A percentile compares a stretch with the other conserved stretches of the same genome.
These are phyloP conservation scores for Rhinocladiella similis DNA, from an alignment of 2,329 filamentous ascomycete species.

Conservation along the genomic window DNA sequence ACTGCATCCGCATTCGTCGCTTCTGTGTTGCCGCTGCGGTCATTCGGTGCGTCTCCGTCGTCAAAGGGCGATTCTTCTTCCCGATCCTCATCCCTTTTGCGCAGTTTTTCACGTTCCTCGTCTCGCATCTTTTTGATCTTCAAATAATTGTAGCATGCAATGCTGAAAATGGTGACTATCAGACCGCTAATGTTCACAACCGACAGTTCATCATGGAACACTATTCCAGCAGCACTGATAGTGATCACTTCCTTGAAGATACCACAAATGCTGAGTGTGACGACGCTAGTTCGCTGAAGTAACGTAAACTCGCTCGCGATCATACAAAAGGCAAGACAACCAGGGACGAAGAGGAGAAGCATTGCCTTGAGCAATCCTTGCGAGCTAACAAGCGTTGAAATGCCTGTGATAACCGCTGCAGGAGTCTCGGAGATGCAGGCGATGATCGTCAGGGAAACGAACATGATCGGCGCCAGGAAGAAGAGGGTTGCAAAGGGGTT, in stretches of 20 bases:
- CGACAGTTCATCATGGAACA: conserved; percentile 87
- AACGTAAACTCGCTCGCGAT: conserved; percentile 94
- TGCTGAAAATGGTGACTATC: conserved; percentile 83
- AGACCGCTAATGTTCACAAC: conserved; percentile 84
- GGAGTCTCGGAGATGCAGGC: conserved; percentile 86
- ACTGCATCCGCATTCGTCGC: conserved; percentile 3
- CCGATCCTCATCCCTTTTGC: conserved; percentile 26
- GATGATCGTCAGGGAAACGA: conserved; percentile 74
- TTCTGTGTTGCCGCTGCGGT: conserved; percentile 2
- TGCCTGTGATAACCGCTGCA: conserved; percentile 63
- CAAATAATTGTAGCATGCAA: conserved; percentile 88
- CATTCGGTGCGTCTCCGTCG: conserved; percentile 3
- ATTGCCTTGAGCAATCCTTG: conserved; percentile 69
- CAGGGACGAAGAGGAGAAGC: conserved; percentile 82
- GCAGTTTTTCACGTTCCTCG: conserved; percentile 60
- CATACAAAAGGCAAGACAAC: conserved; percentile 91
- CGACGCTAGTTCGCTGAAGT: conserved; percentile 90
- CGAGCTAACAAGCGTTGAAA: conserved; percentile 62
- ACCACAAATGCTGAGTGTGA: conserved; percentile 92
- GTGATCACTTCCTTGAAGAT: conserved; percentile 99
- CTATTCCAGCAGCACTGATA: conserved; percentile 80
- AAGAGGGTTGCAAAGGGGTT: conserved; percentile 98
- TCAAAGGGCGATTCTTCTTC: conserved; percentile 8
- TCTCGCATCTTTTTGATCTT: conserved; percentile 87
- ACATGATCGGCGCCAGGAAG: conserved; percentile 97